Evolutionary conservation across 2,329 filamentous ascomycete species (phyloP).

Genomic region (Pestalotiopsis sp.): DNA sequence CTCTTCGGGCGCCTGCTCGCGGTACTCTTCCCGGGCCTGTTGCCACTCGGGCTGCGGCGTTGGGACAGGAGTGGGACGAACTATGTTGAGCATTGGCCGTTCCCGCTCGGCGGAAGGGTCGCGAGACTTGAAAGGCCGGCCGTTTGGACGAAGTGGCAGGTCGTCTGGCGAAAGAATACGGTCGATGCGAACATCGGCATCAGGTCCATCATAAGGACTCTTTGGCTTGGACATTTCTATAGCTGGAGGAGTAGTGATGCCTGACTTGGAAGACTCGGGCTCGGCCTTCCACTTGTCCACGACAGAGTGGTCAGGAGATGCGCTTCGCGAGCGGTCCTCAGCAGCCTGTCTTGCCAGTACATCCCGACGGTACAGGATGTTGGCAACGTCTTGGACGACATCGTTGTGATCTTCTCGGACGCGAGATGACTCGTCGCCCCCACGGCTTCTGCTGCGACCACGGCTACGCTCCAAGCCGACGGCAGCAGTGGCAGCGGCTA

Average conservation of each 20-base stretch:
- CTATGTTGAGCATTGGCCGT: constrained; percentile 62
- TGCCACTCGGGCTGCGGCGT: constrained; percentile 53
- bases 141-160: constrained; percentile 26
- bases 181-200: constrained; percentile 67
- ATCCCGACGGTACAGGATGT: constrained; percentile 60
- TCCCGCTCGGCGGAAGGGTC: constrained; percentile 59
- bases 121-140: constrained; percentile 26
- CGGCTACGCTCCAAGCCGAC: constrained; percentile 40
- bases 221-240: constrained; percentile 47
- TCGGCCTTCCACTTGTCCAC: constrained; percentile 55
- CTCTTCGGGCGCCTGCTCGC: constrained; percentile 11
- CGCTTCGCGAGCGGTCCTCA: constrained; percentile 54
- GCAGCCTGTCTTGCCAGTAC: constrained; percentile 56
- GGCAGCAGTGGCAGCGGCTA: constrained; percentile 49
- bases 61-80: constrained; percentile 60
- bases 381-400: constrained; percentile 57
- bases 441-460: constrained; percentile 33
- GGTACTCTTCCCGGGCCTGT: constrained; percentile 21
- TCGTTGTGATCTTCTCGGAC: constrained; percentile 43
- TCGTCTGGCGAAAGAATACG: constrained; percentile 59
- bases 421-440: constrained; percentile 33
- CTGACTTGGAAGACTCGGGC: constrained; percentile 37
- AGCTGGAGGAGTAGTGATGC: constrained; percentile 59
- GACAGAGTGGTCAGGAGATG: constrained; percentile 56
- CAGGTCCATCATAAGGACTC: constrained; percentile 57